Percentiles rank a stretch among this genome's conserved stretches.
phyloP scores from a whole-genome alignment of 257 asterid species.

The Ballota nigra region DNA sequence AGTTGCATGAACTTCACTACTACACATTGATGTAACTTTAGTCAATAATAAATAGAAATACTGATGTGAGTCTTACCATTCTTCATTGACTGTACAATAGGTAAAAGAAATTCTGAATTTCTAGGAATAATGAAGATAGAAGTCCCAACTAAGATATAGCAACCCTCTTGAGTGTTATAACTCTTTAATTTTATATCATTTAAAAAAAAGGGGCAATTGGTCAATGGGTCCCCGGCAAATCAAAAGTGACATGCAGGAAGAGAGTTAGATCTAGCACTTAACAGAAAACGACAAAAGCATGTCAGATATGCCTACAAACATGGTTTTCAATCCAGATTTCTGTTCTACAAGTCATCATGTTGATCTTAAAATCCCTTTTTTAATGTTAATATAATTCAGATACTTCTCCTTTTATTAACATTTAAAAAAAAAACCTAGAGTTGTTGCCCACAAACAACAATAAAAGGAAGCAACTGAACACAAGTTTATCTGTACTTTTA shows the following conservation, averaged over 20 bases:
- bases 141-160: slow-evolving; percentile 12
- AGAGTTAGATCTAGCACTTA: background rate
- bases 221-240: background rate
- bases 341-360: slow-evolving; percentile 4
- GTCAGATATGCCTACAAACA: background rate
- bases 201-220: background rate
- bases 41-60: background rate
- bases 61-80: slow-evolving; percentile 1
- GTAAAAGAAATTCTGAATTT: background rate
- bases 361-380: background rate
- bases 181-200: background rate
- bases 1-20: background rate
- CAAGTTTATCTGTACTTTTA: background rate
- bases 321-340: background rate
- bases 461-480: background rate
- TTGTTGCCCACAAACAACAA: background rate
- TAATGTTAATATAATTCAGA: background rate
- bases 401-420: background rate
- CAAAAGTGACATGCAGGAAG: slow-evolving; percentile 8
- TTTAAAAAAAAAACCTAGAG: background rate
- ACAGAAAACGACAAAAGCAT: background rate
- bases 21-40: background rate
- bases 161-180: slow-evolving; percentile 13
- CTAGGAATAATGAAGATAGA: background rate
- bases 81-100: background rate